Evolutionary conservation across 2,329 filamentous ascomycete species (phyloP), one percentile per base, ranked within the genome.

Genomic region (Pyrenochaeta sp.): DNA sequence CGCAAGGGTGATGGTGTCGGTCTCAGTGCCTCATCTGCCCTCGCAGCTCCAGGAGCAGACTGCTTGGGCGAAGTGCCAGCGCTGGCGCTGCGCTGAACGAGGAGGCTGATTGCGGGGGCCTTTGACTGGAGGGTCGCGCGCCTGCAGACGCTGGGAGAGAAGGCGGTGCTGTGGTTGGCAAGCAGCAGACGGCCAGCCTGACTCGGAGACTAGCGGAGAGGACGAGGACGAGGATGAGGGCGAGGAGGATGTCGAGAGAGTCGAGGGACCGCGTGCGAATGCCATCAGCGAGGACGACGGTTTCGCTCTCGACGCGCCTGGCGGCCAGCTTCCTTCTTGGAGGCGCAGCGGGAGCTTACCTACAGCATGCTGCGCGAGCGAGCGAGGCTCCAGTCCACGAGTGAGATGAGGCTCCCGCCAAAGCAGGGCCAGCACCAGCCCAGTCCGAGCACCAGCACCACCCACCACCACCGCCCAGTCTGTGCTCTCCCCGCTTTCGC

Each of bases 21-120:
- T 48, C 32, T 25, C 49, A 45, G 56, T 54, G 56, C 39, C 50
- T 56, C 28, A 53, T 30, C 58, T 45, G 45, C 34, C 52, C 56
- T 54, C 51, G 32, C 50, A 52, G 49, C 49, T 55, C 22, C 50
- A 54, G 48, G 51, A 44, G 40, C 44, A 50, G 59, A 39, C 44
- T 39, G 46, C 42, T 27, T 40, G 46, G 40, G 37, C 27, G 37
- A 46, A 15, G 43, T 19, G 44, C 42, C 37, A 52, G 54, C 28
- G 27, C 51, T 47, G 52, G 50, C 52, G 59, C 43, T 52, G 56
- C 46, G 50, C 50, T 52, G 39, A 51, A 44, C 25, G 62, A 62
- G 62, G 59, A 61, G 56, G 64, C 60, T 65, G 64, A 65, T 65
- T 48, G 60, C 58, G 64, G 64, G 64, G 58, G 57, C 46, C 25